These are phyloP conservation scores for Fusarium sp. DNA, from an alignment of 2,329 filamentous ascomycete species.

Conservation along the genomic window DNA sequence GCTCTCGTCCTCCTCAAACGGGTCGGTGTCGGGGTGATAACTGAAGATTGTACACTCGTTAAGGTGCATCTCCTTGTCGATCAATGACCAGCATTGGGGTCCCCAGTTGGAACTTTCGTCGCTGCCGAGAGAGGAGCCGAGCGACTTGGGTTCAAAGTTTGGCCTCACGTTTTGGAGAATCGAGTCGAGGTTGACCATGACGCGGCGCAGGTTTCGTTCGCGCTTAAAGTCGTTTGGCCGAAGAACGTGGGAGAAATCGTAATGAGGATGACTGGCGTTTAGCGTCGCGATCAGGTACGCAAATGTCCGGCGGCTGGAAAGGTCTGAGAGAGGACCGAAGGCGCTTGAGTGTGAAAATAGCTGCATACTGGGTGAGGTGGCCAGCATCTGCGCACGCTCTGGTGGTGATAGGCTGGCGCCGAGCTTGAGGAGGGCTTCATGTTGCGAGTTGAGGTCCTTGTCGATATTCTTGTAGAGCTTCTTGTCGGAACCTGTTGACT, in stretches of 20 bases:
- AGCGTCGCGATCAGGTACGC: slow-evolving; percentile 96
- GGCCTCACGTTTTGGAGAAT: slow-evolving; percentile 89
- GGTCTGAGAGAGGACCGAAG: slow-evolving; percentile 89
- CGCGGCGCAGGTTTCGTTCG: slow-evolving; percentile 80
- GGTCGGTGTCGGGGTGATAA: slow-evolving; percentile 89
- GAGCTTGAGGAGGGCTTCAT: slow-evolving; percentile 86
- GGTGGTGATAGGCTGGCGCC: slow-evolving; percentile 90
- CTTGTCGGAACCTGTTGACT: slow-evolving; percentile 94
- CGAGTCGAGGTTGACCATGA: slow-evolving; percentile 89
- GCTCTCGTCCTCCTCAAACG: slow-evolving; percentile 90
- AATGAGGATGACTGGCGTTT: slow-evolving; percentile 90
- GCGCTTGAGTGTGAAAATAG: slow-evolving; percentile 84
- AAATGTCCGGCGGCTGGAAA: slow-evolving; percentile 89
- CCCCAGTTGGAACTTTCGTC: slow-evolving; percentile 78
- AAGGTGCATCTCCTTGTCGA: slow-evolving; percentile 95
- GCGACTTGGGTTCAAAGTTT: slow-evolving; percentile 59
- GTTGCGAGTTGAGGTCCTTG: slow-evolving; percentile 87
- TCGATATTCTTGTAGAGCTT: slow-evolving; percentile 98
- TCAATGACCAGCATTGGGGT: slow-evolving; percentile 88
- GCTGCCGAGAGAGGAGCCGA: slow-evolving; percentile 52
- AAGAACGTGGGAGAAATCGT: slow-evolving; percentile 94
- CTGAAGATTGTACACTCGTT: slow-evolving; percentile 90
- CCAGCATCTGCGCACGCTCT: slow-evolving; percentile 75
- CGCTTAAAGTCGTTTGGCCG: slow-evolving; percentile 90
- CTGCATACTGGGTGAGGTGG: slow-evolving; percentile 68